These are phyloP conservation scores for Helicocarpus griseus DNA, from an alignment of 2,329 filamentous ascomycete species.

Conservation along the genomic window DNA sequence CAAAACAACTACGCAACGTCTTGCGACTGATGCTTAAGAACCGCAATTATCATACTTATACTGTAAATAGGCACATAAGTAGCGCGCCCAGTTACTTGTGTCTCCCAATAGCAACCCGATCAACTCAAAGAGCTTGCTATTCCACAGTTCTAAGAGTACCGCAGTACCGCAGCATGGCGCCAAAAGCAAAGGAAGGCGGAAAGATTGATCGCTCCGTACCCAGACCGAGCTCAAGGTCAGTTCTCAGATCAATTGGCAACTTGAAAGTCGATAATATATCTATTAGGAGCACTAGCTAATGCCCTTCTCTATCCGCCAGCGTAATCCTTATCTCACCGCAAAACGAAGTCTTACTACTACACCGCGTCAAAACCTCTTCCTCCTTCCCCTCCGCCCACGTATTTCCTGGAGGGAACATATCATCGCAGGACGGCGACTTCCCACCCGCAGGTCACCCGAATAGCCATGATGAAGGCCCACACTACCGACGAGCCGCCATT, in stretches of 20 bases:
- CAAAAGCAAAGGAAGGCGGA: conserved; percentile 4
- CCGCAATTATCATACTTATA: background rate
- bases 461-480: conserved; percentile 59
- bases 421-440: conserved; percentile 61
- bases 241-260: background rate
- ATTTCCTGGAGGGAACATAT: conserved; percentile 79
- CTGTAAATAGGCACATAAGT: background rate
- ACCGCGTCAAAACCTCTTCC: conserved; percentile 69
- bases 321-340: conserved; percentile 75
- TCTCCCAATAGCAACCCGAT: background rate
- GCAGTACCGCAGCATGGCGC: conserved; percentile 13
- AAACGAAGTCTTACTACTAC: conserved; percentile 81
- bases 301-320: conserved; percentile 36
- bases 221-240: conserved; percentile 55
- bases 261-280: background rate
- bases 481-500: conserved; percentile 75
- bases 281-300: background rate
- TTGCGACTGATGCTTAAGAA: background rate
- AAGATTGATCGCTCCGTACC: conserved; percentile 31
- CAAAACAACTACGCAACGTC: background rate
- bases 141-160: conserved; percentile 11
- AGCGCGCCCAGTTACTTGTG: background rate
- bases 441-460: conserved; percentile 41
- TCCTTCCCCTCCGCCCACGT: conserved; percentile 90
- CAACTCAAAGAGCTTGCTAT: background rate